Evolutionary conservation across 768 basidiomycete genomes (phyloP).

Genomic region (Fistulinella prunicolor): DNA sequence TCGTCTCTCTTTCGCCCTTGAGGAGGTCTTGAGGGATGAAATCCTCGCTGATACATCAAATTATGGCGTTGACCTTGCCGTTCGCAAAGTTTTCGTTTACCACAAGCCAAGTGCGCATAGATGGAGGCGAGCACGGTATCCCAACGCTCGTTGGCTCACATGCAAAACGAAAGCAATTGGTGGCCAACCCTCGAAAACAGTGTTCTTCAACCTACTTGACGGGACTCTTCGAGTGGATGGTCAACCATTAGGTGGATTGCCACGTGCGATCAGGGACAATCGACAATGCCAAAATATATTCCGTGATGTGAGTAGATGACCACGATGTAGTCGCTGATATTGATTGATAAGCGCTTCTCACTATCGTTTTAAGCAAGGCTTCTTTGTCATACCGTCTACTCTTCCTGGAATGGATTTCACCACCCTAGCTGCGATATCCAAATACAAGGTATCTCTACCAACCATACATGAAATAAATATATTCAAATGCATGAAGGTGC

Average conservation of each 20-base stretch:
- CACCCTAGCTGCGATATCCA: conserved; percentile 5
- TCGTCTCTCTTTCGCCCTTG: conserved; percentile 21
- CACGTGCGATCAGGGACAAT: background rate
- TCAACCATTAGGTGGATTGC: conserved; percentile 10
- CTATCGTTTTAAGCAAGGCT: background rate
- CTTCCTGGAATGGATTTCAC: conserved; percentile 10
- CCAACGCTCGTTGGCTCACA: conserved; percentile 16
- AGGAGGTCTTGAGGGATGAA: conserved; percentile 1
- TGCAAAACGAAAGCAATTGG: background rate
- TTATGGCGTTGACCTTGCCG: conserved; percentile 14
- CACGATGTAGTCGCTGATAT: background rate
- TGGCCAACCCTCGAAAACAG: background rate
- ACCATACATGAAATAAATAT: background rate
- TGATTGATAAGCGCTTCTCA: background rate
- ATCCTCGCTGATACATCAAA: background rate
- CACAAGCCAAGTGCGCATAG: conserved; percentile 5
- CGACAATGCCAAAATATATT: conserved; percentile 1
- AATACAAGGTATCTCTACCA: conserved; percentile 11
- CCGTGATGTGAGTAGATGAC: background rate
- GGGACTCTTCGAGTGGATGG: conserved; percentile 20
- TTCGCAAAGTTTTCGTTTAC: conserved; percentile 3
- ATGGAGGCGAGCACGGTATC: conserved; percentile 5
- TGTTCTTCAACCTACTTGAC: conserved; percentile 8
- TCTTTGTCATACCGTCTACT: background rate
- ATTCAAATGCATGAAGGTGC: conserved; percentile 7